Base-by-base conservation (phyloP, 2,329 filamentous ascomycete species). In the Septoria petroselini region DNA sequence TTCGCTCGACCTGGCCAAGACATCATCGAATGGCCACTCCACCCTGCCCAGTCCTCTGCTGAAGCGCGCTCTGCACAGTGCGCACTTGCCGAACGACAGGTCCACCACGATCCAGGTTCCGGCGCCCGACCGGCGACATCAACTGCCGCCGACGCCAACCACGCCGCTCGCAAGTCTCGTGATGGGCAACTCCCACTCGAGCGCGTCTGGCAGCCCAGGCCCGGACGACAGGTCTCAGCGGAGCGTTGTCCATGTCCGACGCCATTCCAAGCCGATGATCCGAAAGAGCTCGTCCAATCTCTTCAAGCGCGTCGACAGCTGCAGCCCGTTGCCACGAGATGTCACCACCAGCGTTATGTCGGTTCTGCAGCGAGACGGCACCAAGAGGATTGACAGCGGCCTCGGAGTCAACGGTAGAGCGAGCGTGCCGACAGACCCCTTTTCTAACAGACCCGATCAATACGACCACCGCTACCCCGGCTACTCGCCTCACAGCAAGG, bases 111-210 rank as follows among this genome's bases (percentile, higher is more conserved):
- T 51, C 41, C 60, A 63, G 45, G 44, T 60, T 18, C 50, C 58
- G 40, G 48, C 47, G 33, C 21, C 43, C 21, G 56, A 58, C 51
- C 58, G 53, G 37, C 53, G 57, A 43, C 41, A 54, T 43, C 55
- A 44, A n/a, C 41, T 55, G 40, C 41, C 58, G 33, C 55, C 54
- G 19, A 55, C 54, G 15, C 45, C 53, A 37, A 56, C 58, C 45
- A 53, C 55, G 7, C 54, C 51, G 19, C 52, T 49, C 43, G 41
- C 37, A 40, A 42, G 38, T 33, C 12, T 47, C 29, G 44, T 23
- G 23, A 66, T 66, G 64, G 64, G 64, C 51, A 66, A 64, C 56
- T 58, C 60, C 37, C 59, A 57, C 27, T 65, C 62, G 8, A 57
- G 48, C 42, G 39, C 55, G 30, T 21, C 45, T 18, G 57, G 50